phyloP scores from a whole-genome alignment of 192 early-diverging fungal genomes.

The Coemansia sp. region DNA sequence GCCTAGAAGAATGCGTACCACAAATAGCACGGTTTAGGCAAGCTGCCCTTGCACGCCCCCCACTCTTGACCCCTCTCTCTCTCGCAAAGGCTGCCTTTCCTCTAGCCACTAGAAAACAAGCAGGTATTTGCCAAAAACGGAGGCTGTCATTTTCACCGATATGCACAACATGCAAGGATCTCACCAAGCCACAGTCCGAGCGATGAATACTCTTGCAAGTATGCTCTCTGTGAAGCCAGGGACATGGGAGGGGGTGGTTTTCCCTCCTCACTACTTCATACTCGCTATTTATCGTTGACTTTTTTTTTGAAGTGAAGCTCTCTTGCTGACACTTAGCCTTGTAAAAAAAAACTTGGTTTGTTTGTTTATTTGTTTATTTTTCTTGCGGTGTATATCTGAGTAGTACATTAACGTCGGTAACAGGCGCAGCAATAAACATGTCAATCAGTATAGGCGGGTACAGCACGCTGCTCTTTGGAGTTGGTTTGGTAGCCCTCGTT shows the following conservation, averaged over 20 bases:
- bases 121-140: neutral
- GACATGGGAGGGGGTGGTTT: neutral
- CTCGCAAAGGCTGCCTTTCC: neutral
- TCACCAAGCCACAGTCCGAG: slow-evolving; percentile 1
- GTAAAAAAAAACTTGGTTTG: neutral
- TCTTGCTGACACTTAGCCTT: neutral
- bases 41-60: neutral
- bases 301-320: neutral
- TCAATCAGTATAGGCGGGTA: slow-evolving; percentile 35
- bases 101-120: neutral
- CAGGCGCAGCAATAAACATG: neutral
- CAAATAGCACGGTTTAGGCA: neutral
- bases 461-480: slow-evolving; percentile 40
- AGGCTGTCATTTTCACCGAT: neutral
- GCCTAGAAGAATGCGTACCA: neutral
- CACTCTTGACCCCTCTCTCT: neutral
- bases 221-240: neutral
- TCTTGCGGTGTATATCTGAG: neutral
- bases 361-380: neutral
- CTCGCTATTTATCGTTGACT: neutral
- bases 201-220: neutral
- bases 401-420: too few relatives aligned
- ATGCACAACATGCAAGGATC: neutral
- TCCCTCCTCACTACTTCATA: too few relatives aligned
- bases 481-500: slow-evolving; percentile 29